Conservation (phyloP, 2,329 filamentous ascomycete genomes). For the Juglanconis sp. region DNA sequence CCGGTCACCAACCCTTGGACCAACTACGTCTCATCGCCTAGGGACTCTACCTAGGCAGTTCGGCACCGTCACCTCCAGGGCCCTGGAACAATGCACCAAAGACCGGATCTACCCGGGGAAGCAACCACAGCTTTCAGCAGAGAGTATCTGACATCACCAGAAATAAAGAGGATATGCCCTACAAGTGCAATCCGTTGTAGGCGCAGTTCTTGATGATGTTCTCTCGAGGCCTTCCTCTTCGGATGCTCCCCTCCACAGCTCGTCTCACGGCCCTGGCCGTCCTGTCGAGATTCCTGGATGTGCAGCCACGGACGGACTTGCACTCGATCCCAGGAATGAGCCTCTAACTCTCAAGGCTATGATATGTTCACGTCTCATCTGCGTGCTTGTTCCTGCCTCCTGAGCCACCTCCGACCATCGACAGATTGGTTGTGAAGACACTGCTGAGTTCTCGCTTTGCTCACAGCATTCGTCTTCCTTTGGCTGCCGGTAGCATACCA, state of each 20-base stretch:
- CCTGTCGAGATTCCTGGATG: constrained; percentile 25
- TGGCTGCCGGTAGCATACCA: constrained; percentile 38
- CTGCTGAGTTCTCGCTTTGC: constrained; percentile 35
- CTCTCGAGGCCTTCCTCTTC: neutral
- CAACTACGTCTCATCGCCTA: no score
- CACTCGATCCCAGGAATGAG: constrained; percentile 37
- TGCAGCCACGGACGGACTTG: constrained; percentile 33
- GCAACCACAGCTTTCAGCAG: neutral
- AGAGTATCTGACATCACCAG: constrained; percentile 10
- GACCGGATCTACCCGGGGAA: no score
- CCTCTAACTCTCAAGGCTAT: constrained; percentile 36
- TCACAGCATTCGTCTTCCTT: constrained; percentile 37
- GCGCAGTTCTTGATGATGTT: neutral
- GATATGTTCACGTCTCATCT: constrained; percentile 36
- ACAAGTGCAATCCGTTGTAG: neutral
- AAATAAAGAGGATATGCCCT: neutral
- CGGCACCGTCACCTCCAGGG: no score
- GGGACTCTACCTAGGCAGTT: no score
- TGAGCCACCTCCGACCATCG: constrained; percentile 32
- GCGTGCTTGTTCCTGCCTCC: constrained; percentile 38
- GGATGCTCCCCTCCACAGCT: neutral
- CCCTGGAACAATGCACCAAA: no score
- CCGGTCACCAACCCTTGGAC: no score
- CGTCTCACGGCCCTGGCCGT: neutral
- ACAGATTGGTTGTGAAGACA: constrained; percentile 26